Base-by-base conservation (phyloP, 2,329 filamentous ascomycete species). In the Fusarium sp. region DNA sequence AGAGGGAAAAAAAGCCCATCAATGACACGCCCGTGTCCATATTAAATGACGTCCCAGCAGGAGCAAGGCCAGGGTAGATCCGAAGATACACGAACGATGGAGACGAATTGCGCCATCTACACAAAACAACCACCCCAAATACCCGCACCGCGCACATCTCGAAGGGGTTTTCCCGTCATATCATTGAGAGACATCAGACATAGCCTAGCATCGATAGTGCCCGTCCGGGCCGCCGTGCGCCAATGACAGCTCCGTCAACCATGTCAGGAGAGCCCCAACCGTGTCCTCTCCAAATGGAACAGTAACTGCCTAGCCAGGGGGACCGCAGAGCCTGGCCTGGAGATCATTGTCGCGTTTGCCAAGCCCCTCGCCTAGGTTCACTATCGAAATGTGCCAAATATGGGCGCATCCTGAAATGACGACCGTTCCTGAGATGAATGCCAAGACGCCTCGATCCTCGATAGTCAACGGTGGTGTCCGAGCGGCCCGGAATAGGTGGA, bases 171-270 rank as follows among this genome's bases (percentile, higher is more conserved):
- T 46, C 36, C 65, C 58, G 61, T 68, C 70, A 71, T 73, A 59
- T 73, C 60, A 63, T 57, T 50, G 62, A 71, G 62, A 71, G 68
- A 64, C 69, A 64, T 62, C 23, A n/a, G 38, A 62, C 55, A 64
- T 63, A 33, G 50, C 68, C 62, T 62, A 49, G 63, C 60, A 58
- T 65, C 65, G 65, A 58, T 70, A 71, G 69, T 70, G 59, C 25
- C 63, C 53, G 51, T 64, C 25, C 61, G 53, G 40, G 61, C 59
- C 56, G 69, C 36, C 20, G 44, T 61, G 64, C 61, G 58, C 70
- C 67, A 72, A 65, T 73, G 51, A 68, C 59, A 65, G 44, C 50
- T 34, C 58, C 56, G 62, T 27, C 58, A 73, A 62, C 71, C 71
- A 66, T 73, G 69, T 50, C 65, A 70, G 64, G 60, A 65, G 55